A percentile compares a stretch with the other conserved stretches of the same genome.
Conservation (phyloP, 352 stramenopile genomes). For the Globisporangium emineosum region DNA sequence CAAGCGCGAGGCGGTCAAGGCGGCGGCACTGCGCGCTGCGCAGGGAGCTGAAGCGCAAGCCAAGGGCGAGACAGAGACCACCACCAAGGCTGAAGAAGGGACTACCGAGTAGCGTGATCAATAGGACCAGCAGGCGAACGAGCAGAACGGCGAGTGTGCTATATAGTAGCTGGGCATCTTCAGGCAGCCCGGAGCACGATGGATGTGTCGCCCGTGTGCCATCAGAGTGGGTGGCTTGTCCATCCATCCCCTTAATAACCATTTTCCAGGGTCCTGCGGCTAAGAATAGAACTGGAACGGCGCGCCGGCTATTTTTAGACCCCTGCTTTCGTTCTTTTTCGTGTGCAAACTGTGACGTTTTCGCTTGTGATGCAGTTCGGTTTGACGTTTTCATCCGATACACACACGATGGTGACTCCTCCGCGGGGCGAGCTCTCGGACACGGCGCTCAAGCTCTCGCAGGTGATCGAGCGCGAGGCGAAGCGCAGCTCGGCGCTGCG, state of each 20-base stretch:
- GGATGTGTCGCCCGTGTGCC: too few species aligned
- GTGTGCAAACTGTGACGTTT: not conserved
- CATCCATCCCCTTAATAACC: too few species aligned
- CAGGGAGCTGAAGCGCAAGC: not conserved
- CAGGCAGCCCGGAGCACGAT: too few species aligned
- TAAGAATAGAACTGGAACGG: too few species aligned
- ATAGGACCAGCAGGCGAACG: not conserved
- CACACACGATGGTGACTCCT: not conserved
- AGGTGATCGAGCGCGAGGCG: conserved; percentile 62
- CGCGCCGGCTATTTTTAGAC: too few species aligned
- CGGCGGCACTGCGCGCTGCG: conserved; percentile 16
- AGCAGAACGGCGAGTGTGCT: not conserved
- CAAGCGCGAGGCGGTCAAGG: conserved; percentile 41
- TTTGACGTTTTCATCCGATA: not conserved
- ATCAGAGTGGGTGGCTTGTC: too few species aligned
- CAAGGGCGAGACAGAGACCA: not conserved
- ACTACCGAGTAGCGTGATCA: not conserved
- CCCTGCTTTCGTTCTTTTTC: not conserved
- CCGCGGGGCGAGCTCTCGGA: conserved; percentile 37
- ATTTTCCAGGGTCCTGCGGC: too few species aligned
- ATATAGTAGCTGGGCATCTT: not conserved
- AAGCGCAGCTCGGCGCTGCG: conserved; percentile 33
- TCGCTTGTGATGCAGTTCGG: not conserved
- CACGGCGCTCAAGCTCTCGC: conserved; percentile 59
- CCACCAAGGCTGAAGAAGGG: not conserved